These are phyloP conservation scores for Polymyxa betae DNA, from an alignment of 208 protist genomes.

Conservation along the genomic window DNA sequence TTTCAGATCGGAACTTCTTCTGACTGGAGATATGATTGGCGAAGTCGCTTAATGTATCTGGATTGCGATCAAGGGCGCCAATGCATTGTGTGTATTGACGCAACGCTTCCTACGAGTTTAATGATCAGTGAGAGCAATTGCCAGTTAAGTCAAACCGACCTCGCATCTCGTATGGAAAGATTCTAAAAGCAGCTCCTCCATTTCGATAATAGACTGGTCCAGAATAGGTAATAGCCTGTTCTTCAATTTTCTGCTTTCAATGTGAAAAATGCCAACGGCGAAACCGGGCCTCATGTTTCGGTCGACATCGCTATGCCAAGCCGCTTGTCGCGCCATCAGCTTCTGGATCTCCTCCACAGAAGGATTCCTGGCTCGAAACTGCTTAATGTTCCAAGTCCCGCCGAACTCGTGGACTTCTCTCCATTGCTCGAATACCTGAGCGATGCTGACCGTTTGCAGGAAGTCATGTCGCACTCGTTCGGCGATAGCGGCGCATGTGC, in stretches of 20 bases:
- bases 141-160: not conserved
- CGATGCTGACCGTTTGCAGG: not conserved
- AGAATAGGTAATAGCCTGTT: conserved; percentile 24
- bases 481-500: conserved; percentile 10
- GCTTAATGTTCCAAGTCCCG: conserved; percentile 53
- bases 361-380: not conserved
- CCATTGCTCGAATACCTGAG: conserved; percentile 56
- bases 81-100: conserved; percentile 41
- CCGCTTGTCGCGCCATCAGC: conserved; percentile 21
- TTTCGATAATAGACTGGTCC: conserved; percentile 26
- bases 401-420: conserved; percentile 56
- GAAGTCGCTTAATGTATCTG: conserved; percentile 57
- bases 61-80: conserved; percentile 53
- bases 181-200: conserved; percentile 58
- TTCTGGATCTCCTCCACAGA: conserved; percentile 45
- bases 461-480: conserved; percentile 34
- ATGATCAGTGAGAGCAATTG: not conserved
- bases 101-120: not conserved
- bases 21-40: conserved; percentile 56
- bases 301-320: conserved; percentile 50
- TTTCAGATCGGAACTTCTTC: not conserved
- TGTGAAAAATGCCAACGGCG: not conserved
- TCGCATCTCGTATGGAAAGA: not conserved
- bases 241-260: conserved; percentile 58
- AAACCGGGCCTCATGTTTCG: not conserved